Base-by-base conservation (phyloP, 306 rosid species). In the Prunus salicina region DNA sequence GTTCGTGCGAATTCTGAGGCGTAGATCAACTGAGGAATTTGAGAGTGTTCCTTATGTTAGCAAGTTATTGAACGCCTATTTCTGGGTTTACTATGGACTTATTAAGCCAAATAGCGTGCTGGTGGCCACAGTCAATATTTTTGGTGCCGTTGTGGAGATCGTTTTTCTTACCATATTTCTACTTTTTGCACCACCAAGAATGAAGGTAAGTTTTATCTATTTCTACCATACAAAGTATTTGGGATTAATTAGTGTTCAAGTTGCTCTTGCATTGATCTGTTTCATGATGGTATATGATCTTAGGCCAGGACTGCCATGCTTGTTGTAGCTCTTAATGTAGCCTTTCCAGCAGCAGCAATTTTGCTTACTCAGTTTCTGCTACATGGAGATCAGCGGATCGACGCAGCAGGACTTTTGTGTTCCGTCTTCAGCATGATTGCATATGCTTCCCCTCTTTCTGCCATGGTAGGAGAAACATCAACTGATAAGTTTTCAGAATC, bases 361-460 rank as follows among this genome's bases (percentile, higher is more conserved):
- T 61, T 75, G 55, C 67, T 76, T 2, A 74, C 84, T 34, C 84
- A 80, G 4, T 75, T 80, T 62, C 41, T 61, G 38, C 79, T 80
- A 27, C 57, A 69, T 13, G 76, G 84, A 27, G 45, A 75, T 13
- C 63, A 60, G 13, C 53, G 79, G 28, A 80, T 80, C 20, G 84
- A 80, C 43, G 66, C 75, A 32, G 84, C 84, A 2, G 84, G 84
- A 41, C 38, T 74, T 10, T 68, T 45, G 25, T 80, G 76, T 61
- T 58, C 62, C 8, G 28, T 51, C 65, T 80, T 80, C 76, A 80
- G 84, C 61, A 58, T 80, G 84, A 61, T 80, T 61, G 84, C 84
- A 4, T 80, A 80, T 68, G 84, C 84, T 61, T 80, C 84, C 10
- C 84, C 84, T 69, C 84, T 80, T 41, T 80, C 84, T 25, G 84